phyloP scores from a whole-genome alignment of 169 alveolate genomes.

The Plasmodium relictum region DNA sequence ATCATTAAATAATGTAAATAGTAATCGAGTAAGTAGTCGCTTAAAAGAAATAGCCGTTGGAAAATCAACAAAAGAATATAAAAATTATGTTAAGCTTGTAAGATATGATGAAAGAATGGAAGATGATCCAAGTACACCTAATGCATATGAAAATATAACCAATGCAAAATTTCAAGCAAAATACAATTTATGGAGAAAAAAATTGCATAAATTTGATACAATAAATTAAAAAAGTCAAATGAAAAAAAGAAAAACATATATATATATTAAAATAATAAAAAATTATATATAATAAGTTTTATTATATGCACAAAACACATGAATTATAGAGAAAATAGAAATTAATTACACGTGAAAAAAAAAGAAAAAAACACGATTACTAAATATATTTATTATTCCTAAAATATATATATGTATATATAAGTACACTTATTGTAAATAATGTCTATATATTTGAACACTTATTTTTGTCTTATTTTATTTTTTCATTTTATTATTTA shows the following conservation, averaged over 20 bases:
- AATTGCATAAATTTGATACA: constrained; percentile 83
- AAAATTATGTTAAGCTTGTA: constrained; percentile 83
- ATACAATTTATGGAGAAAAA: constrained; percentile 85
- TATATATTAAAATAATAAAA: too few relatives aligned
- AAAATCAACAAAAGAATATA: constrained; percentile 86
- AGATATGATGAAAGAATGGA: constrained; percentile 82
- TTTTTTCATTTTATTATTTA: too few relatives aligned
- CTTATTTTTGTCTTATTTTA: too few relatives aligned
- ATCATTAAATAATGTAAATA: constrained; percentile 15
- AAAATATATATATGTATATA: too few relatives aligned
- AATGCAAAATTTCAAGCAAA: constrained; percentile 85
- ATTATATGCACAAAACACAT: too few relatives aligned
- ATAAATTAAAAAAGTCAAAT: constrained; percentile 28
- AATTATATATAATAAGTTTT: too few relatives aligned
- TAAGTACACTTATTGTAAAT: not conserved
- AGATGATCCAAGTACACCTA: constrained; percentile 87
- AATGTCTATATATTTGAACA: too few relatives aligned
- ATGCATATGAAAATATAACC: constrained; percentile 81
- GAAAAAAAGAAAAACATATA: too few relatives aligned
- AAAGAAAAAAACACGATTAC: not conserved
- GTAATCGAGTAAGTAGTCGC: constrained; percentile 79
- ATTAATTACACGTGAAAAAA: not conserved
- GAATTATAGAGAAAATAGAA: too few relatives aligned
- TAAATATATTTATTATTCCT: too few relatives aligned
- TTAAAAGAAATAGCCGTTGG: constrained; percentile 88